These are phyloP conservation scores for Craspedostauros australis DNA, from an alignment of 108 stramenopile species.

Conservation along the genomic window DNA sequence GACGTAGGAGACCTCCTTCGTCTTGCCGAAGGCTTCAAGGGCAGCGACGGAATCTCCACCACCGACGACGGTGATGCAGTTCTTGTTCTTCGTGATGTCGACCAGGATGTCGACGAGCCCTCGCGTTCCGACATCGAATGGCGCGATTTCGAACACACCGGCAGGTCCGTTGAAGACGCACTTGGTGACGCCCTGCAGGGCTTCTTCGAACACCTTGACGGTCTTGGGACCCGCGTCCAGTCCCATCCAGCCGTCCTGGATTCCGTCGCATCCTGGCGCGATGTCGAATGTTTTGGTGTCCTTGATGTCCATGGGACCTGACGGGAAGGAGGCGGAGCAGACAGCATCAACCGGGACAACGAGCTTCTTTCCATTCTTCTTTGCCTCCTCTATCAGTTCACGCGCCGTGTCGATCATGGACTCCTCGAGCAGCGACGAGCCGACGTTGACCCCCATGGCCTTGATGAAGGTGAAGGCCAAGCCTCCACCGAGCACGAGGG, in stretches of 20 bases:
- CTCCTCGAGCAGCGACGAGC: conserved; percentile 84
- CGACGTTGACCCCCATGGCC: conserved; percentile 74
- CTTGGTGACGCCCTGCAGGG: conserved; percentile 56
- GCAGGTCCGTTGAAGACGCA: conserved; percentile 95
- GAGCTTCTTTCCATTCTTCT: conserved; percentile 57
- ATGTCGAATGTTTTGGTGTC: conserved; percentile 70
- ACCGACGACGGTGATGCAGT: conserved; percentile 87
- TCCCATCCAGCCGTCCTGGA: conserved; percentile 96
- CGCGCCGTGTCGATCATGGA: conserved; percentile 88
- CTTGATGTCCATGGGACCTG: conserved; percentile 27
- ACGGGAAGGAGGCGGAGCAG: conserved; percentile 56
- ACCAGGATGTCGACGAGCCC: conserved; percentile 82
- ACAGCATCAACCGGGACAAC: conserved; percentile 90
- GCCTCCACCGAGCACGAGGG: conserved; percentile 91
- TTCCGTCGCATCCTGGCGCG: conserved; percentile 36
- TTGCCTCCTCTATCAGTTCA: conserved; percentile 55
- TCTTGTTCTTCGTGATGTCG: conserved; percentile 73
- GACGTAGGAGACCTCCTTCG: conserved; percentile 82
- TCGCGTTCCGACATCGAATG: conserved; percentile 85
- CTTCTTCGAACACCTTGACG: conserved; percentile 48
- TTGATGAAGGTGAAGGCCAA: conserved; percentile 98
- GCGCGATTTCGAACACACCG: conserved; percentile 94
- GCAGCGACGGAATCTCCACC: conserved; percentile 97
- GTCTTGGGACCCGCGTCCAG: conserved; percentile 94
- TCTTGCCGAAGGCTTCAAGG: conserved; percentile 70